A percentile compares a stretch with the other conserved stretches of the same genome.
phyloP scores from a whole-genome alignment of 768 basidiomycete genomes.

The Tephrocybe sp. region DNA sequence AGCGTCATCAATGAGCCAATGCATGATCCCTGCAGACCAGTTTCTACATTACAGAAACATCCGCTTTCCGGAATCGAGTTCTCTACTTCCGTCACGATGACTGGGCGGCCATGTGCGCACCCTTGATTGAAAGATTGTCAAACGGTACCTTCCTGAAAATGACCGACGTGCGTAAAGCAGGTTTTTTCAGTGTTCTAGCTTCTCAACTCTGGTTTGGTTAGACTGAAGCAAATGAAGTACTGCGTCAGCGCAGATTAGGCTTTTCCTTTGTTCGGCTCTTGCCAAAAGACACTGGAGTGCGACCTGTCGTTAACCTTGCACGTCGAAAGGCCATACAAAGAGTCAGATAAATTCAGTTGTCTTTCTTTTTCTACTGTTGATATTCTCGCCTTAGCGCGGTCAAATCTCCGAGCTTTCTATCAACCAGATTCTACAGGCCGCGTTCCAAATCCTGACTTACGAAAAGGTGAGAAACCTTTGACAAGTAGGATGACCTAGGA shows the following conservation, averaged over 20 bases:
- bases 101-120: slow-evolving; percentile 82
- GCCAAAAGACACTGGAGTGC: slow-evolving; percentile 93
- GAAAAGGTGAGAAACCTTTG: slow-evolving; percentile 72
- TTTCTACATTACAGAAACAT: slow-evolving; percentile 93
- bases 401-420: slow-evolving; percentile 59
- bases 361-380: neutral
- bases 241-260: slow-evolving; percentile 73
- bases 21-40: slow-evolving; percentile 60
- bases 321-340: slow-evolving; percentile 40
- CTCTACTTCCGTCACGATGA: slow-evolving; percentile 95
- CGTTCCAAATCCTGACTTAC: slow-evolving; percentile 86
- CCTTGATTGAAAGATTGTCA: slow-evolving; percentile 76
- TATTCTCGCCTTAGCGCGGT: slow-evolving; percentile 25
- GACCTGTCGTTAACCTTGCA: slow-evolving; percentile 91
- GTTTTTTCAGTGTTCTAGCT: slow-evolving; percentile 1
- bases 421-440: slow-evolving; percentile 81
- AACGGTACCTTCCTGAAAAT: slow-evolving; percentile 70
- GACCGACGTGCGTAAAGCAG: slow-evolving; percentile 51
- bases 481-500: too few relatives aligned
- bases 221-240: slow-evolving; percentile 63
- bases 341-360: slow-evolving; percentile 18
- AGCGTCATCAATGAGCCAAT: neutral
- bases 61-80: slow-evolving; percentile 77
- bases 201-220: slow-evolving; percentile 24
- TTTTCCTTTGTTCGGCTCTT: slow-evolving; percentile 87